These are phyloP conservation scores for Sugiyamaella paludigena DNA, from an alignment of 1,139 yeast species.

Conservation along the genomic window DNA sequence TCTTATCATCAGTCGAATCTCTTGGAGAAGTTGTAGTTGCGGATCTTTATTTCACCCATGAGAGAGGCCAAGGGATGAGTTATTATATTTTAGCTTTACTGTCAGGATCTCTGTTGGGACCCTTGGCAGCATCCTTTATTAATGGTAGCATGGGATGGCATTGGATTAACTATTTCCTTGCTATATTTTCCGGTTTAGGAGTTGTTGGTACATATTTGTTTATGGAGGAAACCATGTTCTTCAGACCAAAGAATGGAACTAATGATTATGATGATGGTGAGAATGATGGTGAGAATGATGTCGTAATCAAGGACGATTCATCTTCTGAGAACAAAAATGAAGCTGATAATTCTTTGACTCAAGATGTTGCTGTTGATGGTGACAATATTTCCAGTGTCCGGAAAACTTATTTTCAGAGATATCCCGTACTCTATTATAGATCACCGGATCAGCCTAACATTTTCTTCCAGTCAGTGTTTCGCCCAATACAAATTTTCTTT, in stretches of 20 bases:
- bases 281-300: not conserved
- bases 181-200: conserved; percentile 60
- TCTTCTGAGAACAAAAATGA: not conserved
- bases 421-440: conserved; percentile 37
- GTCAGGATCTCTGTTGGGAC: conserved; percentile 74
- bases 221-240: conserved; percentile 73
- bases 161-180: conserved; percentile 82
- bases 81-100: conserved; percentile 71
- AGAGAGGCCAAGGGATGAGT: conserved; percentile 71
- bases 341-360: not conserved
- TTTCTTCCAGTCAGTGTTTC: conserved; percentile 19
- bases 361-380: no score
- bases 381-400: not conserved
- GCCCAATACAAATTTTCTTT: conserved; percentile 24
- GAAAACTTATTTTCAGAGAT: conserved; percentile 33
- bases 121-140: conserved; percentile 71
- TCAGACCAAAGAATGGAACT: conserved; percentile 40
- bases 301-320: no score
- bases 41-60: conserved; percentile 61
- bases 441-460: conserved; percentile 17
- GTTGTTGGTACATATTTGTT: conserved; percentile 52
- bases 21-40: conserved; percentile 46
- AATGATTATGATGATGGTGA: conserved; percentile 2
- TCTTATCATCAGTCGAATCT: conserved; percentile 57
- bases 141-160: conserved; percentile 58